phyloP scores from a whole-genome alignment of 2,329 filamentous ascomycete species.

The Talaromyces albobiverticillius region DNA sequence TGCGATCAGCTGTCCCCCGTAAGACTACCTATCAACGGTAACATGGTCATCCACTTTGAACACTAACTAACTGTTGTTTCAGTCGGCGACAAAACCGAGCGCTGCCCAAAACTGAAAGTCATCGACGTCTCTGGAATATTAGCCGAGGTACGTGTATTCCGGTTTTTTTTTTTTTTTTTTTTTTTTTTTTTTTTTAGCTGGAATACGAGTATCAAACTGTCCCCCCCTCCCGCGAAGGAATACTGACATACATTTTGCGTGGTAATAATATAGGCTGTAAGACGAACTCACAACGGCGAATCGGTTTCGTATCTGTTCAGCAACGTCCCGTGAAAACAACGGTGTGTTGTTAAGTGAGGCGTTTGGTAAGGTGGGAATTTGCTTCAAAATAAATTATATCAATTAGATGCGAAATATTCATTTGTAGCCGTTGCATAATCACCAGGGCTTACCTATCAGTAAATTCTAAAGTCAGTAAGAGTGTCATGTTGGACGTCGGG shows the following conservation, averaged over 20 bases:
- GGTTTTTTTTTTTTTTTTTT: background rate
- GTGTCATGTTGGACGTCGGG: no score
- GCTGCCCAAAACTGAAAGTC: constrained; percentile 76
- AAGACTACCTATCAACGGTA: background rate
- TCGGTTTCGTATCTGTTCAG: constrained; percentile 13
- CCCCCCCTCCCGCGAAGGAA: no score
- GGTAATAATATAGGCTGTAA: constrained; percentile 3
- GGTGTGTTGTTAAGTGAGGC: no score
- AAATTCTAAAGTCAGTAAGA: no score
- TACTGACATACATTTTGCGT: background rate
- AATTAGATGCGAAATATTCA: no score
- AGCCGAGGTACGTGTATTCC: constrained; percentile 22
- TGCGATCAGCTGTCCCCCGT: constrained; percentile 41
- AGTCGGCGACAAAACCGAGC: constrained; percentile 71
- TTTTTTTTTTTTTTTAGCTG: no score
- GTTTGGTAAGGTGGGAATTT: no score
- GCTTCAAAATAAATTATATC: no score
- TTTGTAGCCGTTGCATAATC: no score
- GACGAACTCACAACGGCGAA: constrained; percentile 14
- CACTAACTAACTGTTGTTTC: background rate
- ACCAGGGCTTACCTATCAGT: no score
- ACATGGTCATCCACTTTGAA: background rate
- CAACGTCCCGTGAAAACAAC: constrained; percentile 17
- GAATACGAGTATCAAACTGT: no score
- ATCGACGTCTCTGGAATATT: constrained; percentile 85